Percentiles rank a stretch among this genome's conserved stretches.
Evolutionary conservation across 2,329 filamentous ascomycete species (phyloP).

Genomic region (Mycosphaerelloides madeirae): DNA sequence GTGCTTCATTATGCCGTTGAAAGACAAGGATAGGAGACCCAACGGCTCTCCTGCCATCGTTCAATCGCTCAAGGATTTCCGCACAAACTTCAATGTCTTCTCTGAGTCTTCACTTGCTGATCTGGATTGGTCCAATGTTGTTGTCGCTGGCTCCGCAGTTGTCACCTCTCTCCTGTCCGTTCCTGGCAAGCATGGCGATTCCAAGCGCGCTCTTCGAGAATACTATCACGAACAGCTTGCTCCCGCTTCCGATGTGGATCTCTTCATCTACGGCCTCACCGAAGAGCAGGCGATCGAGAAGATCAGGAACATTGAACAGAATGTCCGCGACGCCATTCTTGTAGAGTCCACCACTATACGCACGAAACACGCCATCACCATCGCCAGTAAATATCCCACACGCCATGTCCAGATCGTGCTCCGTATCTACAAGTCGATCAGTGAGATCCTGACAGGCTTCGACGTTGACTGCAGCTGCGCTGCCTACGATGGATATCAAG

Average conservation of each 20-base stretch:
- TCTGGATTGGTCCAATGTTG: constrained; percentile 75
- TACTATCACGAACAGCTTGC: constrained; percentile 80
- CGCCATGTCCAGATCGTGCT: constrained; percentile 83
- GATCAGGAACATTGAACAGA: constrained; percentile 73
- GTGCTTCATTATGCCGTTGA: constrained; percentile 65
- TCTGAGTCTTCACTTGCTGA: constrained; percentile 72
- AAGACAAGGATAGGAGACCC: constrained; percentile 56
- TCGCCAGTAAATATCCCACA: constrained; percentile 68
- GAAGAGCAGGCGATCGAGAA: constrained; percentile 76
- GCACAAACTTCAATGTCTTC: constrained; percentile 75
- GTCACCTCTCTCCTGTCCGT: constrained; percentile 69
- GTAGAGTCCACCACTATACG: constrained; percentile 79
- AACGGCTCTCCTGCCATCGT: constrained; percentile 66
- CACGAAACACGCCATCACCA: constrained; percentile 83
- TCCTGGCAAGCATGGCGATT: constrained; percentile 46
- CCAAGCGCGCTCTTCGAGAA: constrained; percentile 39
- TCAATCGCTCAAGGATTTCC: constrained; percentile 62
- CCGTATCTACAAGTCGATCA: constrained; percentile 76
- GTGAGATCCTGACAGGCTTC: constrained; percentile 81
- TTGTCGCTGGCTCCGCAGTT: constrained; percentile 75
- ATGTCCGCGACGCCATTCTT: constrained; percentile 71
- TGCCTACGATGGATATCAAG: constrained; percentile 74
- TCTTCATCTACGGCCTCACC: constrained; percentile 76
- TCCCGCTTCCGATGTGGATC: constrained; percentile 79
- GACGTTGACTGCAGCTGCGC: constrained; percentile 81